Conservation (phyloP, 345 rosid species). For the Rhodamnia argentea region DNA sequence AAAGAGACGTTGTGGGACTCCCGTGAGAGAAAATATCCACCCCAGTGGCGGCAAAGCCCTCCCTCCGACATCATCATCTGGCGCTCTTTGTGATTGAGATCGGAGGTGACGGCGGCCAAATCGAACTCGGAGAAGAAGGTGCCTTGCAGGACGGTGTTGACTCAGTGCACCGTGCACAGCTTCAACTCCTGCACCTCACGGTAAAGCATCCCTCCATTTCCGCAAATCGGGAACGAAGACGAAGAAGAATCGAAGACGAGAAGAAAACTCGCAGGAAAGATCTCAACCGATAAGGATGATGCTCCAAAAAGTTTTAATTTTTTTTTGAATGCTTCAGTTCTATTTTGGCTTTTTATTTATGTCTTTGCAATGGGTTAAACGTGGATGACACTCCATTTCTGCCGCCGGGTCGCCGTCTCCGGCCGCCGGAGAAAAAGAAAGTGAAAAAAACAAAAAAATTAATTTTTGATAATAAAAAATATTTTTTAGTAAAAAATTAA, state of each 20-base stretch:
- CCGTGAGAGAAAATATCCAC: slow-evolving; percentile 63
- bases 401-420: too few relatives aligned
- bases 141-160: slow-evolving; percentile 86
- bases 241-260: neutral
- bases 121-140: slow-evolving; percentile 91
- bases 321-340: too few relatives aligned
- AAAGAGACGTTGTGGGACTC: slow-evolving; percentile 93
- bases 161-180: slow-evolving; percentile 98
- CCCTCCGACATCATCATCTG: neutral
- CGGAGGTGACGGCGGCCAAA: slow-evolving; percentile 83
- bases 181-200: slow-evolving; percentile 95
- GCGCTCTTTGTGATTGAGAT: slow-evolving; percentile 75
- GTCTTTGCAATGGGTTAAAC: too few relatives aligned
- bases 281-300: too few relatives aligned
- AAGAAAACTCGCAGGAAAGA: too few relatives aligned
- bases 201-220: slow-evolving; percentile 86
- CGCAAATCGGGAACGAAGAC: neutral
- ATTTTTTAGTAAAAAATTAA: too few relatives aligned
- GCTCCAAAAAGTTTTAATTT: too few relatives aligned
- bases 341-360: too few relatives aligned
- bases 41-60: neutral
- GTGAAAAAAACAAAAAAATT: too few relatives aligned
- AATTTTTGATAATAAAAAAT: too few relatives aligned
- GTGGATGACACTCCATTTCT: too few relatives aligned
- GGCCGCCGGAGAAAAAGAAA: too few relatives aligned